Evolutionary conservation across 768 basidiomycete genomes (phyloP), one percentile per base, ranked within the genome.

Genomic region (Fomitopsis pulvina): DNA sequence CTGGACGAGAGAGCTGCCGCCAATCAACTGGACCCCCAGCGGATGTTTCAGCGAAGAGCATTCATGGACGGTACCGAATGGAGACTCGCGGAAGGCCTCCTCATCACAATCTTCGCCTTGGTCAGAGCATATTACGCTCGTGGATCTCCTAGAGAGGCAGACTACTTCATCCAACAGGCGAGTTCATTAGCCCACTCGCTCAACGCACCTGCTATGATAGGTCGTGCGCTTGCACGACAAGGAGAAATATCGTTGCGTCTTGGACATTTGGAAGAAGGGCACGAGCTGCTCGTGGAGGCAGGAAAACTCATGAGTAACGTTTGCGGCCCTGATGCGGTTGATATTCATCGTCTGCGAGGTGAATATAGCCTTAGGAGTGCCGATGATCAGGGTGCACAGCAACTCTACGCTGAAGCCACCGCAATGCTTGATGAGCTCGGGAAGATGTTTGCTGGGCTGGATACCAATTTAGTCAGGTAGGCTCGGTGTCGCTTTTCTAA

Each of bases 141-240:
- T 16, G 95, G 95, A 0, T 91, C 92, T 4, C 78, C 83, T 2
- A 79, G 86, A 20, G 92, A 94, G 58, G 83, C 90, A 1, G 83
- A 90, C 52, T 93, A 87, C 58, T 95, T 92, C 61, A 74, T 85
- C 0, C 73, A 84, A 34, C 85, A 92, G 60, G 87, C 87, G 1
- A 69, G 76, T n/a, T 80, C 83, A 18, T 69, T 97, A 1, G 88
- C 91, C 0, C 69, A 74, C 41, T 73, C 84, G 5, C 63, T 92
- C 10, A 83, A 82, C 52, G 78, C 85, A 0, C 80, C 85, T 14
- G 74, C 80, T 0, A 68, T 88, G 59, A 64, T 76, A 6, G 78
- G 83, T 20, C 77, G 86, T 8, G 87, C 89, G 0, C 65, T 85
- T 25, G 73, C 82, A 0, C 71, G 77, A 57, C 78, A 80, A 46